Evolutionary conservation across 2,329 filamentous ascomycete species (phyloP), one percentile per base, ranked within the genome.

Genomic region (Penicillium sp.): DNA sequence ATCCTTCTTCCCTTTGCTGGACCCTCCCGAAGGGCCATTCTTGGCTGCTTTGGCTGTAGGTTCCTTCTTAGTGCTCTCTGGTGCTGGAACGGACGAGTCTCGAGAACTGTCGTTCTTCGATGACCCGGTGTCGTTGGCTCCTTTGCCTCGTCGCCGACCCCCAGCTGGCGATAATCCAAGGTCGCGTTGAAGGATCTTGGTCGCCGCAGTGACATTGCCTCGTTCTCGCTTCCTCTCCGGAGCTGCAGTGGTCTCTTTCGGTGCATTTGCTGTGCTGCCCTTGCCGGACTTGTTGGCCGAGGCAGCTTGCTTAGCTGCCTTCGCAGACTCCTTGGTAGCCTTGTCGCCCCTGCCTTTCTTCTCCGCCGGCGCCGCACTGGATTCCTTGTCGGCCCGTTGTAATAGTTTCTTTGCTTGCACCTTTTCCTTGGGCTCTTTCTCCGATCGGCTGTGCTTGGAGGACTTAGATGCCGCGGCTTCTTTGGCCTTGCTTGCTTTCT

Each of bases 401-500:
- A 77, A 59, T 13, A 79, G 66, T 56, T 77, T 77, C 59, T 77
- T 77, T 8, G 73, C 69, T 53, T 77, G 77, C 3, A 74, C 65
- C 53, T 76, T 75, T 44, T 75, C 73, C 56, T 76, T 79, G n/a
- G 63, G 63, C 14, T 79, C 76, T 55, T 74, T 75, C 24, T 71
- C 70, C 9, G 71, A 68, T 27, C 70, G 68, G n/a, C 74, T 68
- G 66, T 86, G 68, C 56, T 72, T 74, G 1, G 71, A 68, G 16
- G 67, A 70, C 48, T 73, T 74, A 22, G 63, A 63, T 7, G 67
- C 58, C 5, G 62, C 86, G 19, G 79, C 77, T 45, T 90, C 89
- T 74, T 89, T 92, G 52, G 82, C 82, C 68, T 85, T 86, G 71
- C 86, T 91, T 14, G 91, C 91, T 77, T 96, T 97, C 77, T 96